Base-by-base conservation (phyloP, 257 asterid species). In the Voacanga thouarsii region DNA sequence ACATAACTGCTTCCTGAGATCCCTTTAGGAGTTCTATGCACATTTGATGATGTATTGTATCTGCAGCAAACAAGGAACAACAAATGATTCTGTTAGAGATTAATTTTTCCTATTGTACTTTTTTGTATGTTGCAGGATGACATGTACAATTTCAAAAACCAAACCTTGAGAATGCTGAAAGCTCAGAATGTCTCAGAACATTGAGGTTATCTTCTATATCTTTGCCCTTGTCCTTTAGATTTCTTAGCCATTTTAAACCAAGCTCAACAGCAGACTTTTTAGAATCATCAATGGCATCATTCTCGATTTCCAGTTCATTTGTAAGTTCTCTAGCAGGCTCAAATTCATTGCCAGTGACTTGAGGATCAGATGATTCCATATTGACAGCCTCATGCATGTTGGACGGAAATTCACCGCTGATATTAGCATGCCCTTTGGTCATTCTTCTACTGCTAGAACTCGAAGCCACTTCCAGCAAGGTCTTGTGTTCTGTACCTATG, bases 151-250 rank as follows among this genome's bases (percentile, higher is more conserved):
- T 9, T 50, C 19, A 19, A 8, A 65, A 51, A 15, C 77, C 76
- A 82, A 80, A 94, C 98, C 98, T 90, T 77, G 97, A 90, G 88
- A 91, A 91, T 80, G 97, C 97, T 66, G 97, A 92, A 79, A 88
- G 96, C 82, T 86, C 94, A 75, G 90, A 90, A 72, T 85, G 92
- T 67, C 89, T 87, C 85, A 94, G 85, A 86, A 82, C 86, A 85
- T 71, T 82, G 61, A 80, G 87, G 76, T 88, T 92, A 77, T 90
- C 93, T 81, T 85, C 91, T 77, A 79, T 73, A 71, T 85, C 71
- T 76, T 83, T 77, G 53, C 81, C 87, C 0, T 83, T 63, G 78
- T 89, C 94, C 77, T 79, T 87, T 69, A 74, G 80, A 83, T 84
- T 94, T 88, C 95, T 87, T 61, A 76, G 88, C 80, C 89, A 80